Evolutionary conservation across 208 protist genomes (phyloP).

Genomic region (Borovskyia barvae): DNA sequence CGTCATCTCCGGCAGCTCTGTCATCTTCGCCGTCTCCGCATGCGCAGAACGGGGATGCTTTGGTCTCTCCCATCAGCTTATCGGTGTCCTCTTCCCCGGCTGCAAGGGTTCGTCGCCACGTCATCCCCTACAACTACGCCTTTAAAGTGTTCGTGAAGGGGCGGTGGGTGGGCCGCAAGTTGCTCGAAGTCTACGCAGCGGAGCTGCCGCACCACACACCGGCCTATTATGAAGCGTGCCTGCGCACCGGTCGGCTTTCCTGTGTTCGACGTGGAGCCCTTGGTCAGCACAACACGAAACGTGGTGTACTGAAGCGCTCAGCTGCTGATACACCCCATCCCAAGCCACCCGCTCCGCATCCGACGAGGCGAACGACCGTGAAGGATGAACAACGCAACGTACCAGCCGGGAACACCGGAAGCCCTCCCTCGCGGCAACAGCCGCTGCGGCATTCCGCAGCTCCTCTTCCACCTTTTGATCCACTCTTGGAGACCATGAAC

Average conservation of each 20-base stretch:
- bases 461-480: background rate
- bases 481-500: background rate
- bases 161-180: constrained; percentile 82
- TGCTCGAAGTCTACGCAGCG: constrained; percentile 87
- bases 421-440: no score
- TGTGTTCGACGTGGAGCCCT: constrained; percentile 17
- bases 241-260: constrained; percentile 70
- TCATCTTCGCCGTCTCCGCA: background rate
- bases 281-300: constrained; percentile 33
- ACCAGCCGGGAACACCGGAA: background rate
- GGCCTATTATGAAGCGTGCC: constrained; percentile 83
- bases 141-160: constrained; percentile 92
- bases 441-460: background rate
- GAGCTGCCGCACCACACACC: constrained; percentile 86
- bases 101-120: constrained; percentile 46
- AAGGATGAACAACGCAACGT: background rate
- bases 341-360: no score
- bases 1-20: background rate
- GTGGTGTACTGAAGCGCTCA: constrained; percentile 42
- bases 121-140: constrained; percentile 89
- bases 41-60: background rate
- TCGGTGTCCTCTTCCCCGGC: background rate
- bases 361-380: no score
- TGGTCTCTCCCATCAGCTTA: no score
- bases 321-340: no score